phyloP scores from a whole-genome alignment of 768 basidiomycete species.

The Boletus edulis region DNA sequence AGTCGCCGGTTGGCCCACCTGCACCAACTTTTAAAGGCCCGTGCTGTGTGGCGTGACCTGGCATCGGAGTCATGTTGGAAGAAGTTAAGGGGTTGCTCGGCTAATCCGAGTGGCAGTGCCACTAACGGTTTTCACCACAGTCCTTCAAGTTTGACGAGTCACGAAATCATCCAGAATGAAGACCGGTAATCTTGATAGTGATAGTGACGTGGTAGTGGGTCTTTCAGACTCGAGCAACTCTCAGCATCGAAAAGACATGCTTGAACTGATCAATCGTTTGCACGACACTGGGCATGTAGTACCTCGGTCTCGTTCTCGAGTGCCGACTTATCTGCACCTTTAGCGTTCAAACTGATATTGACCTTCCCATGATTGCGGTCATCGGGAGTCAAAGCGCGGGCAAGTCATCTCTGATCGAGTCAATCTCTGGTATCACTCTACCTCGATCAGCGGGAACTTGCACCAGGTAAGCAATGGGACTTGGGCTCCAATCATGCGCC shows the following conservation, averaged over 20 bases:
- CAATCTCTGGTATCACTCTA: background rate
- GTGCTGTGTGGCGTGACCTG: too few relatives aligned
- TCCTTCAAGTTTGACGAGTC: too few relatives aligned
- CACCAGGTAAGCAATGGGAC: background rate
- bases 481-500: too few relatives aligned
- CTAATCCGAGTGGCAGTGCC: too few relatives aligned
- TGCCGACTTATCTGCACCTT: too few relatives aligned
- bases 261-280: constrained; percentile 56
- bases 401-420: background rate
- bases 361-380: constrained; percentile 2
- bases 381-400: constrained; percentile 2
- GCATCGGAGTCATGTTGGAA: too few relatives aligned
- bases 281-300: constrained; percentile 57
- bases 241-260: constrained; percentile 51
- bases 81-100: too few relatives aligned
- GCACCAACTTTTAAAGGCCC: too few relatives aligned
- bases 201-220: constrained; percentile 36
- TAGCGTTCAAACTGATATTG: constrained; percentile 3
- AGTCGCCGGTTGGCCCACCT: too few relatives aligned
- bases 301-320: background rate
- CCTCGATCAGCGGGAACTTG: background rate
- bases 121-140: too few relatives aligned
- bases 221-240: constrained; percentile 51
- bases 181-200: background rate
- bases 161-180: background rate